phyloP scores from a whole-genome alignment of 768 basidiomycete species.

The Boletus sp. region DNA sequence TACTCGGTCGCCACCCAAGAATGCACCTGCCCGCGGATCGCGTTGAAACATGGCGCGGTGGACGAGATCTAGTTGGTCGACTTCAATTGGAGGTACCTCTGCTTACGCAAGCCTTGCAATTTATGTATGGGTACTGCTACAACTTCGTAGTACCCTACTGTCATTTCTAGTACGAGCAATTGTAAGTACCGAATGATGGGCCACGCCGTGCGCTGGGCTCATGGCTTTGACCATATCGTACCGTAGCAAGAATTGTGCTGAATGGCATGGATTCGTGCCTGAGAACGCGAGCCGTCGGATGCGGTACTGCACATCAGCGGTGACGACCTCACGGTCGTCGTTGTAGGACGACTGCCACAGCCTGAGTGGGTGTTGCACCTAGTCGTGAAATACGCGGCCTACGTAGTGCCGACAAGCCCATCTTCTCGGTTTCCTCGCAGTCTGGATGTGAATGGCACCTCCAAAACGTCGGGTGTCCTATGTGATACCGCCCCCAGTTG shows the following conservation, averaged over 20 bases:
- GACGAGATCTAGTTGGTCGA: constrained; percentile 2
- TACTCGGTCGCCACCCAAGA: constrained; percentile 90
- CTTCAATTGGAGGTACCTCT: neutral
- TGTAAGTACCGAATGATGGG: too few species aligned
- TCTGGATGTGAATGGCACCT: constrained; percentile 39
- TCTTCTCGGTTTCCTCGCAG: neutral
- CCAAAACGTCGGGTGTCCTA: constrained; percentile 77
- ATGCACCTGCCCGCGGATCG: constrained; percentile 87
- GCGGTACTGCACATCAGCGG: neutral
- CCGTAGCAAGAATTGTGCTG: neutral
- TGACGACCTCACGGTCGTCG: neutral
- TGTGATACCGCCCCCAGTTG: constrained; percentile 71
- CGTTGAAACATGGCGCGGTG: constrained; percentile 70
- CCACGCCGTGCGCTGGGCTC: neutral
- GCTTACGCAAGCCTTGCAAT: constrained; percentile 21
- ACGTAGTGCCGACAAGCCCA: neutral
- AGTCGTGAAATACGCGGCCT: constrained; percentile 1
- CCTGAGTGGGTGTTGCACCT: neutral
- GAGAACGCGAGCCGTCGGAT: constrained; percentile 4
- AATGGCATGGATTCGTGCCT: neutral
- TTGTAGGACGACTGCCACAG: constrained; percentile 2
- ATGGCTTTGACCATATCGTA: neutral
- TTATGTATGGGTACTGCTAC: neutral
- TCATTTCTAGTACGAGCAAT: neutral
- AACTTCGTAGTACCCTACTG: neutral